Conservation (phyloP, 148 eudicot species). For the Rhododendron kiyosumense region DNA sequence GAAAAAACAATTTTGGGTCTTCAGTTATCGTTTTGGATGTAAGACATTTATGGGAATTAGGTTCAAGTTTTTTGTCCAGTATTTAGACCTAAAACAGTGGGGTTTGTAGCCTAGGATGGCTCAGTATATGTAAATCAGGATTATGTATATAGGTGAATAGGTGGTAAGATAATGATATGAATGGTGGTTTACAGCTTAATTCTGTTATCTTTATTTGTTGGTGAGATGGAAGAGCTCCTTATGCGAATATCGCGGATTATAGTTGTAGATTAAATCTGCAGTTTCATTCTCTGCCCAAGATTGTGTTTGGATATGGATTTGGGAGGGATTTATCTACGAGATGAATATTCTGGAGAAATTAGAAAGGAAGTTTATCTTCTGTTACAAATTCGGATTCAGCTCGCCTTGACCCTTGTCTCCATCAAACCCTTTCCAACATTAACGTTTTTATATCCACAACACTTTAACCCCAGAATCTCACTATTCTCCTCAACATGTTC, state of each 20-base stretch:
- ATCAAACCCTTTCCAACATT: conserved; percentile 16
- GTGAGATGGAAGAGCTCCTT: conserved; percentile 8
- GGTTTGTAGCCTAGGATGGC: not conserved
- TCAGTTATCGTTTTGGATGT: not conserved
- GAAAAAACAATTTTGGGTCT: not conserved
- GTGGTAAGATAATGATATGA: not conserved
- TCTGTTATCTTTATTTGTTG: not conserved
- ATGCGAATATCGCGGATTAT: not conserved
- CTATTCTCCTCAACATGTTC: not conserved
- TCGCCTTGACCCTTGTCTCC: conserved; percentile 14
- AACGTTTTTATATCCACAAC: not conserved
- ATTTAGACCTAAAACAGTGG: not conserved
- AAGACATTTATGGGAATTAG: not conserved
- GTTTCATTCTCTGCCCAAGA: not conserved
- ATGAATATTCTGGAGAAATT: too few species aligned
- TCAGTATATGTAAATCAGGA: not conserved
- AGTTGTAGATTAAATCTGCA: not conserved
- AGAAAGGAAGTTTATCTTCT: not conserved
- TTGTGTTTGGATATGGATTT: not conserved
- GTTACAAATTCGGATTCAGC: too few species aligned
- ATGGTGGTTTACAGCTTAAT: conserved; percentile 4
- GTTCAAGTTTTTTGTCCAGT: not conserved
- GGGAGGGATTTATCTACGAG: not conserved
- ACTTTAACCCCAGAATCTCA: too few species aligned
- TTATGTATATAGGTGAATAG: not conserved